Conservation (phyloP, 2,329 filamentous ascomycete genomes). For the Aspergillus awamori region DNA sequence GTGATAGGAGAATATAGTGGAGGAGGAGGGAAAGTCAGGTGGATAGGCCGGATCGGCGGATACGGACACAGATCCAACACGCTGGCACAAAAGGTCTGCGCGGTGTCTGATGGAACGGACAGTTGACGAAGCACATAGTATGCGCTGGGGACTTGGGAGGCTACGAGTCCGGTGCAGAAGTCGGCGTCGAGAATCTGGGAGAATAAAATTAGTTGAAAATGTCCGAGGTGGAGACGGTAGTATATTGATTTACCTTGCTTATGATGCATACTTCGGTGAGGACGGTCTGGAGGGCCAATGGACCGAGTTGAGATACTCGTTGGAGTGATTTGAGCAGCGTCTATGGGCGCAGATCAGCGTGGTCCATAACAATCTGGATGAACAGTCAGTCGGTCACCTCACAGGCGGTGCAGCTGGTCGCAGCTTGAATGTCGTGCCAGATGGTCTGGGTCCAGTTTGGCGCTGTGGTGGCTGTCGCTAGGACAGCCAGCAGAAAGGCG, state of each 20-base stretch:
- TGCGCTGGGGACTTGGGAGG: slow-evolving; percentile 57
- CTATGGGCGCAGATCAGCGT: background rate
- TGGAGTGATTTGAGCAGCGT: slow-evolving; percentile 47
- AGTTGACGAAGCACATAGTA: slow-evolving; percentile 54
- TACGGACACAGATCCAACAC: slow-evolving; percentile 59
- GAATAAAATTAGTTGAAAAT: background rate
- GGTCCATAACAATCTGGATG: background rate
- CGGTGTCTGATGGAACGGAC: slow-evolving; percentile 52
- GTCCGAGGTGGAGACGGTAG: background rate
- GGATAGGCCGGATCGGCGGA: slow-evolving; percentile 52
- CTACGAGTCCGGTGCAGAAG: slow-evolving; percentile 58
- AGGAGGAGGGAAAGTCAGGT: slow-evolving; percentile 47
- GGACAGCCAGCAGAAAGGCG: slow-evolving; percentile 12
- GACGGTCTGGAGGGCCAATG: slow-evolving; percentile 45
- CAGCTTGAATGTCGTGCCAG: slow-evolving; percentile 35
- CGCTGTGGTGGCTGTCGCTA: slow-evolving; percentile 4
- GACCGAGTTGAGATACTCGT: slow-evolving; percentile 48
- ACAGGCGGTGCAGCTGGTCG: slow-evolving; percentile 36
- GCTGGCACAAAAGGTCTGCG: slow-evolving; percentile 56
- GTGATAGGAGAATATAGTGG: slow-evolving; percentile 35
- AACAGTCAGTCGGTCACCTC: slow-evolving; percentile 17
- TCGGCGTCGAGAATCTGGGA: slow-evolving; percentile 55
- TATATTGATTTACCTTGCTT: slow-evolving; percentile 34
- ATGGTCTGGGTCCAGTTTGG: slow-evolving; percentile 22
- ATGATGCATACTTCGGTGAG: slow-evolving; percentile 42